Conservation (phyloP, 2,329 filamentous ascomycete species). For the Ceratocystis eucalypticola region DNA sequence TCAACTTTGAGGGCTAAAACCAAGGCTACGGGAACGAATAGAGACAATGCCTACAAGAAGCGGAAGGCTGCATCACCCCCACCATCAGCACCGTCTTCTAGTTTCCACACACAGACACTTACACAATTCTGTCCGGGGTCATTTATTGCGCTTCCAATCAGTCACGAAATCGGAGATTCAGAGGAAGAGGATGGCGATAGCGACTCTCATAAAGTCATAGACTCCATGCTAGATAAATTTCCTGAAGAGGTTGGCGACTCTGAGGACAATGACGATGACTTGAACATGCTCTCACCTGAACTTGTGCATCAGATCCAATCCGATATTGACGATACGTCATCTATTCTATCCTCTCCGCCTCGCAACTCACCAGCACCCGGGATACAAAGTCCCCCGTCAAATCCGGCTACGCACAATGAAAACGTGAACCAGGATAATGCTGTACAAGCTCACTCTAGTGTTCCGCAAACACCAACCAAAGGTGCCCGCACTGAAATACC, state of each 20-base stretch:
- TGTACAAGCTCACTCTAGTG: slow-evolving; percentile 19
- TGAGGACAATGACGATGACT: slow-evolving; percentile 5
- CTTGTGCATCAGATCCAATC: slow-evolving; percentile 20
- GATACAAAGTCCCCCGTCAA: neutral
- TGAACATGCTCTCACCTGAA: neutral
- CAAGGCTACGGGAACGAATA: slow-evolving; percentile 23
- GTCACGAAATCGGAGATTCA: slow-evolving; percentile 27
- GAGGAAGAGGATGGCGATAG: slow-evolving; percentile 27
- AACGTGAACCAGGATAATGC: neutral
- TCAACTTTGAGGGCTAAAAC: neutral
- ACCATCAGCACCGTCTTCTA: slow-evolving; percentile 20
- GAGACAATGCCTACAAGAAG: slow-evolving; percentile 23
- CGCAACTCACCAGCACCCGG: neutral
- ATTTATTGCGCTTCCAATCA: neutral
- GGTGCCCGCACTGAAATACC: slow-evolving; percentile 31
- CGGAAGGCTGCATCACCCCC: neutral
- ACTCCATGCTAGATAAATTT: too few relatives aligned
- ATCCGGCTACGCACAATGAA: too few relatives aligned
- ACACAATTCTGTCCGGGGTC: slow-evolving; percentile 28
- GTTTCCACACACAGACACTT: slow-evolving; percentile 32
- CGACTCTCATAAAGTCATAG: neutral
- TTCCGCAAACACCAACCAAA: slow-evolving; percentile 32
- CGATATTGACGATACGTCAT: neutral
- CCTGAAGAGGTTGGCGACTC: neutral
- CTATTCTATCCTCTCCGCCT: neutral